Conservation (phyloP, 2,329 filamentous ascomycete species). For the Dactylellina leptospora region DNA sequence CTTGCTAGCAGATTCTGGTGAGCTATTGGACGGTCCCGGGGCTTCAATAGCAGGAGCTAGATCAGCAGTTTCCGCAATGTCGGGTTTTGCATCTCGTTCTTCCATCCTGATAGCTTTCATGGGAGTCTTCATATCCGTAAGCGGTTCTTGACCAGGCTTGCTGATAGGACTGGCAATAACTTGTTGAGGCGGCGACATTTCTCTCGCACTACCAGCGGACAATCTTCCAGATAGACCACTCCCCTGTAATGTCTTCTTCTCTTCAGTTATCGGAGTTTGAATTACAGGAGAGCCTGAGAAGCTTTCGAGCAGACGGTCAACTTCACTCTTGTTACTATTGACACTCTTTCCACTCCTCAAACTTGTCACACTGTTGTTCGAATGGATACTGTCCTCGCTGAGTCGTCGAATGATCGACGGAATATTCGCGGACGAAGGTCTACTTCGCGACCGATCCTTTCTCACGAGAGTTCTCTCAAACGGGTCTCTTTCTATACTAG, state of each 20-base stretch:
- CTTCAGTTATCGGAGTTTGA: slow-evolving; percentile 59
- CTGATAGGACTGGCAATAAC: slow-evolving; percentile 27
- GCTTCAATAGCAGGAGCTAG: not conserved
- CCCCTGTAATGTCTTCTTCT: slow-evolving; percentile 20
- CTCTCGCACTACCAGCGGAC: slow-evolving; percentile 13
- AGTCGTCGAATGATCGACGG: slow-evolving; percentile 58
- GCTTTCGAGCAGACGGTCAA: slow-evolving; percentile 76
- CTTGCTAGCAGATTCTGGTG: slow-evolving; percentile 15
- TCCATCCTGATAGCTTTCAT: slow-evolving; percentile 39
- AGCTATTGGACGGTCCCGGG: not conserved
- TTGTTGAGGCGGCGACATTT: slow-evolving; percentile 11
- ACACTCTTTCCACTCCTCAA: slow-evolving; percentile 66
- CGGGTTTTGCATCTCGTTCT: slow-evolving; percentile 15
- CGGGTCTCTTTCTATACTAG: slow-evolving; percentile 14
- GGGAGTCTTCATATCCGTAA: slow-evolving; percentile 48
- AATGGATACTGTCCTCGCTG: slow-evolving; percentile 61
- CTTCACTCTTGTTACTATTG: slow-evolving; percentile 69
- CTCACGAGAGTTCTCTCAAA: slow-evolving; percentile 31
- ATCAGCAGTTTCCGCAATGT: not conserved
- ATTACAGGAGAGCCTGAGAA: slow-evolving; percentile 70
- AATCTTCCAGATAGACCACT: slow-evolving; percentile 17
- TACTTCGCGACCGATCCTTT: slow-evolving; percentile 56
- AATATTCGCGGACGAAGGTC: slow-evolving; percentile 36
- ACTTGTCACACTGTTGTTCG: slow-evolving; percentile 63
- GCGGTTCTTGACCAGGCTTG: slow-evolving; percentile 28